Evolutionary conservation across 176 grass and related monocot species (phyloP).

Genomic region (Oryza meridionalis): DNA sequence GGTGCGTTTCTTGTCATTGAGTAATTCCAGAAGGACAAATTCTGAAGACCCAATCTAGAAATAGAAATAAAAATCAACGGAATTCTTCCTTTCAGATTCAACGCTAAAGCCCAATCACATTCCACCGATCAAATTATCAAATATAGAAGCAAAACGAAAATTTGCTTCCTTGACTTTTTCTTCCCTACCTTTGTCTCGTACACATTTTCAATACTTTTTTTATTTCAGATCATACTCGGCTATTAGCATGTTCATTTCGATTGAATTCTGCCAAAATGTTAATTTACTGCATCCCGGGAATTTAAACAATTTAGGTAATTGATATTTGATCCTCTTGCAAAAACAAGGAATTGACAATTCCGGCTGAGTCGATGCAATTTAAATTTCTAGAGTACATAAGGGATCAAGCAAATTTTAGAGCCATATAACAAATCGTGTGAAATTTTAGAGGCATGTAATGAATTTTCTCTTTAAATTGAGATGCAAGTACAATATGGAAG

Average conservation of each 20-base stretch:
- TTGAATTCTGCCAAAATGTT: background rate
- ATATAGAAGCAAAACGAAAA: background rate
- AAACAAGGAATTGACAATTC: background rate
- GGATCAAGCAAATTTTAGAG: too few species aligned
- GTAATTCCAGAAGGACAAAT: background rate
- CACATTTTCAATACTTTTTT: background rate
- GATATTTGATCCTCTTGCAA: too few species aligned
- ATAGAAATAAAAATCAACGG: background rate
- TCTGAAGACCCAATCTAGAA: background rate
- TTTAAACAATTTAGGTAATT: background rate
- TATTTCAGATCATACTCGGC: background rate
- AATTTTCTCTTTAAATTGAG: too few species aligned
- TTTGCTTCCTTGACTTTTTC: background rate
- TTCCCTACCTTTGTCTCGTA: background rate
- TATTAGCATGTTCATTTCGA: background rate
- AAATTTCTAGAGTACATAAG: too few species aligned
- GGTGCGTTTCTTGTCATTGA: background rate
- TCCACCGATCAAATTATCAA: background rate
- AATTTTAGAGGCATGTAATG: too few species aligned
- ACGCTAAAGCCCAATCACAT: background rate
- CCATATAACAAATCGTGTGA: too few species aligned
- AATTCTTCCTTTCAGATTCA: background rate
- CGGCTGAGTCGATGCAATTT: background rate
- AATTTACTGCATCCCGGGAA: background rate
- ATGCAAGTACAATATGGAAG: background rate